Evolutionary conservation across 2,329 filamentous ascomycete genomes (phyloP).

Genomic region (Penicillium hesseltinei): DNA sequence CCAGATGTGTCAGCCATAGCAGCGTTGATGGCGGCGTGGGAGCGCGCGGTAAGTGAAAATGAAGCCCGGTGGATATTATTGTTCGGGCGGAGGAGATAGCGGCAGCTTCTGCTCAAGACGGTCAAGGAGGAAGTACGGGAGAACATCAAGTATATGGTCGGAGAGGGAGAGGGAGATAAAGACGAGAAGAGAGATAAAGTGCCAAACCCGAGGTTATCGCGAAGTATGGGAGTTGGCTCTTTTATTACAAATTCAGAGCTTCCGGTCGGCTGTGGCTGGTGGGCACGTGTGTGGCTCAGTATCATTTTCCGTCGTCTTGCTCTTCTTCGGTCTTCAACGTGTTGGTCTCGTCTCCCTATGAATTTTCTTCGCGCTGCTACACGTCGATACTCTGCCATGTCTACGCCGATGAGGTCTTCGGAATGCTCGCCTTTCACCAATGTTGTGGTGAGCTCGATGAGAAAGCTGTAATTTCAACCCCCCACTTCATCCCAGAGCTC

Average conservation of each 20-base stretch:
- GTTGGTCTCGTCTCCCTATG: slow-evolving; percentile 18
- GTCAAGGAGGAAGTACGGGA: slow-evolving; percentile 34
- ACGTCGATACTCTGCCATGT: slow-evolving; percentile 35
- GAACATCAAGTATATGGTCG: slow-evolving; percentile 37
- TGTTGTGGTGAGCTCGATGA: slow-evolving; percentile 75
- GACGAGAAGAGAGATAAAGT: neutral
- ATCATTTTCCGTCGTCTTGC: neutral
- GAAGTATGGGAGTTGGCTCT: slow-evolving; percentile 10
- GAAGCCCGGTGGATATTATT: slow-evolving; percentile 24
- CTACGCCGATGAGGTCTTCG: slow-evolving; percentile 26
- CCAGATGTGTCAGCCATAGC: slow-evolving; percentile 52
- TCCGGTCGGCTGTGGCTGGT: slow-evolving; percentile 23
- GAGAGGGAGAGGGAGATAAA: neutral
- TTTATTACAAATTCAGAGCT: slow-evolving; percentile 25
- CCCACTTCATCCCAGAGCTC: slow-evolving; percentile 5
- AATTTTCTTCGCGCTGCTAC: slow-evolving; percentile 20
- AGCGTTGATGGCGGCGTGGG: slow-evolving; percentile 35
- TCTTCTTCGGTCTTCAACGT: neutral
- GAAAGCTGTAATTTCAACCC: slow-evolving; percentile 64
- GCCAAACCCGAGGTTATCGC: slow-evolving; percentile 13
- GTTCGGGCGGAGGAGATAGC: slow-evolving; percentile 36
- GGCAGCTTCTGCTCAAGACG: slow-evolving; percentile 40
- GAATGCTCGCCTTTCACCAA: slow-evolving; percentile 60
- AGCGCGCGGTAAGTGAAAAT: slow-evolving; percentile 37
- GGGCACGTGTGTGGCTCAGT: slow-evolving; percentile 20